Base-by-base conservation (phyloP, 1,284 basidiomycete genomes). In the Irpex sp. region DNA sequence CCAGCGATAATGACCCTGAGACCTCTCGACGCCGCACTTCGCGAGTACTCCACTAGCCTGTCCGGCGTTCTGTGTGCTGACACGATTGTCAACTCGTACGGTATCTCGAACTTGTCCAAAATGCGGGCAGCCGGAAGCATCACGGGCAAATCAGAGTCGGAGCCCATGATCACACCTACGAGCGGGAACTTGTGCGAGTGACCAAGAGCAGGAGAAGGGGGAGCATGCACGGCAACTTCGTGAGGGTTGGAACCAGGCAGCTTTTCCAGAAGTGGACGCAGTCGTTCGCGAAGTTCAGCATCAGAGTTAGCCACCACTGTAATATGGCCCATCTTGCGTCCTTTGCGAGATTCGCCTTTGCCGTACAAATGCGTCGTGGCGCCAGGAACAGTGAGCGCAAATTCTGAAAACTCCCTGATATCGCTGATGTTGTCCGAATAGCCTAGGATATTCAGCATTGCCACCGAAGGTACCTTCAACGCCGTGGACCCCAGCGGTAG, bases 321-420 rank as follows among this genome's bases (percentile, higher is more conserved):
- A 72, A 98, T 89, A 75, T 99, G 97, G 0, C 97, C 97, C 95
- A 99, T 98, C 80, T 99, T 99, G 61, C 97, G 82, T 9, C 96
- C 97, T 68, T 89, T 90, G 53, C 96, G 83, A 71, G 89, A 94
- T 65, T 93, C 94, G 5, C 86, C 78, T 77, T 99, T 99, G 51
- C 97, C 97, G 74, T 99, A 99, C 3, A 98, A 82, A 72, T 99
- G 97, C 2, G 93, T 84, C 3, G 85, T 83, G 0, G 94, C 89
- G 2, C 97, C 97, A 0, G 92, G 87, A 6, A 91, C 80, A 3
- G 78, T 71, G 46, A 92, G 78, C 2, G 93, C 86, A 47, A 80
- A 76, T 11, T 82, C 71, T 0, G 82, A 78, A 59, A 90, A 85
- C 6, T 76, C 66, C n/a, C 77, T 80, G 61, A 92, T 77, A 59